Conservation (phyloP, 257 asterid species). For the Anisodus tanguticus region DNA sequence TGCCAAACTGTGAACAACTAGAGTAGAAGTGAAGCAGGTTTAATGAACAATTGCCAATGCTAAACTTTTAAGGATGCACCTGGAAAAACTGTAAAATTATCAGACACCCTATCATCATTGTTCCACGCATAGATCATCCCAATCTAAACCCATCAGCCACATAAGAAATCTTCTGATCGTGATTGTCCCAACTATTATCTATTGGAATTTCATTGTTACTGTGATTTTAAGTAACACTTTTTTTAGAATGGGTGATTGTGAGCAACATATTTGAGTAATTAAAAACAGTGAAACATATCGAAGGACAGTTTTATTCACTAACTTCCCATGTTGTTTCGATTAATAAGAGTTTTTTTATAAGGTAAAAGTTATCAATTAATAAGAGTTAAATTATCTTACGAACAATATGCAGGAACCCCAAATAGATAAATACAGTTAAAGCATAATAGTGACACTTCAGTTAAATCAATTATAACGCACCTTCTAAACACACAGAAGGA, state of each 20-base stretch:
- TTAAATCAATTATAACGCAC: neutral
- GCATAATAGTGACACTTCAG: neutral
- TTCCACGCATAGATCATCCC: neutral
- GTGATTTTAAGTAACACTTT: neutral
- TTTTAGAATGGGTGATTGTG: neutral
- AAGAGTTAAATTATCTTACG: neutral
- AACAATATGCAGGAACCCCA: neutral
- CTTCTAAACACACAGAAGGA: conserved; percentile 18
- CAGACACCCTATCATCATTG: neutral
- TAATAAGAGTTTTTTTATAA: neutral
- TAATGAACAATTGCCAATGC: neutral
- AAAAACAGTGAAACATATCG: neutral
- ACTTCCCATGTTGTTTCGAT: neutral
- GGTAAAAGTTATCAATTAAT: neutral
- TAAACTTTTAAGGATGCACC: neutral
- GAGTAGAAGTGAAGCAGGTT: neutral
- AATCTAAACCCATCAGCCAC: neutral
- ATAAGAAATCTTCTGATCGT: conserved; percentile 8
- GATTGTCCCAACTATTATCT: neutral
- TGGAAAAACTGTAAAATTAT: neutral
- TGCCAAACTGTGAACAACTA: neutral
- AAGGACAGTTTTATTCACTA: neutral
- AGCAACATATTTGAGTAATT: neutral
- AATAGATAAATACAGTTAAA: neutral
- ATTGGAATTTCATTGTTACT: neutral